Percentiles rank a stretch among this genome's conserved stretches.
Conservation (phyloP, 2,329 filamentous ascomycete genomes). For the Colletotrichum limetticola region DNA sequence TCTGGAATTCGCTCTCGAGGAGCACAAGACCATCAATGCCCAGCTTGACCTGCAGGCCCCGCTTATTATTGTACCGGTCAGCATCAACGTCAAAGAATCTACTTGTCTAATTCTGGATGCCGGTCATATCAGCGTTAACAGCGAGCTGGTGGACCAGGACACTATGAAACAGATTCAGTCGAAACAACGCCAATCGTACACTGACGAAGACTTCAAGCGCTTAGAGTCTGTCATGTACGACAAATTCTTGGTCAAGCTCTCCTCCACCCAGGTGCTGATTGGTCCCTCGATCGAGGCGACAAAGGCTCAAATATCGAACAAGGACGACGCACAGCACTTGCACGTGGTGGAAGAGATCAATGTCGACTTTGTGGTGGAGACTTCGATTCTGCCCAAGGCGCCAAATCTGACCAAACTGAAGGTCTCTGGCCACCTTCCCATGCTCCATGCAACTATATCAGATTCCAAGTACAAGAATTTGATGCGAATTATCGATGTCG, state of each 20-base stretch:
- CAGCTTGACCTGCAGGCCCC: slow-evolving; percentile 95
- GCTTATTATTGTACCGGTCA: slow-evolving; percentile 95
- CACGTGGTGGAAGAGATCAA: slow-evolving; percentile 98
- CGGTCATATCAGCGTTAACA: slow-evolving; percentile 93
- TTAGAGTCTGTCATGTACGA: slow-evolving; percentile 98
- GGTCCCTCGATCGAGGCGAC: slow-evolving; percentile 93
- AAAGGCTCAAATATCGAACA: slow-evolving; percentile 79
- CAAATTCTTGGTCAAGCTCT: slow-evolving; percentile 91
- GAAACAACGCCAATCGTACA: slow-evolving; percentile 89
- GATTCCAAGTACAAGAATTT: slow-evolving; percentile 97
- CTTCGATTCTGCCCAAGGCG: slow-evolving; percentile 95
- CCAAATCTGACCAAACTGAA: slow-evolving; percentile 92
- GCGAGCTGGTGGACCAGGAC: slow-evolving; percentile 91
- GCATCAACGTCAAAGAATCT: slow-evolving; percentile 81
- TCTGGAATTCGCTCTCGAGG: slow-evolving; percentile 94
- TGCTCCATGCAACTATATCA: slow-evolving; percentile 90
- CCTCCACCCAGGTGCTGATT: slow-evolving; percentile 95
- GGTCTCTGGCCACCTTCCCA: slow-evolving; percentile 89
- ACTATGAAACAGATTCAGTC: slow-evolving; percentile 90
- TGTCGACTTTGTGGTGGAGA: slow-evolving; percentile 95
- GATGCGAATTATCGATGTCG: slow-evolving; percentile 96
- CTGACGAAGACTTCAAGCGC: slow-evolving; percentile 86
- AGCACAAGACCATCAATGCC: slow-evolving; percentile 98
- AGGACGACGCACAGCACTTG: slow-evolving; percentile 75
- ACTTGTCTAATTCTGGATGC: slow-evolving; percentile 95